Evolutionary conservation across 345 rosid species (phyloP).

Genomic region (Gossypium mustelinum): DNA sequence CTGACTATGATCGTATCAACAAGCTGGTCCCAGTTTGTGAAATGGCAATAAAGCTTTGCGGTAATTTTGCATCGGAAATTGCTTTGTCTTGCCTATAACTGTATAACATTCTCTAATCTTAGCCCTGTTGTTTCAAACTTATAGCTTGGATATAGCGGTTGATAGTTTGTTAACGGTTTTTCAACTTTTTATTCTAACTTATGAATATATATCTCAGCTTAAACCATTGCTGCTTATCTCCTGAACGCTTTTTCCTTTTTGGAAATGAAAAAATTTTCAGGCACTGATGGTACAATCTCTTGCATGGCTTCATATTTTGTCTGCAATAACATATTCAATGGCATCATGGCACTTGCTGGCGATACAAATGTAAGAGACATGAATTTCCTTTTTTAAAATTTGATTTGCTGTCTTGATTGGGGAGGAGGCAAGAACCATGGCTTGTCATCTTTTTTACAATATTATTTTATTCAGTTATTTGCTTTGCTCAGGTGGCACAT

Average conservation of each 20-base stretch:
- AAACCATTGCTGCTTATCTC: background rate
- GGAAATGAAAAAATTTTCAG: conserved; percentile 33
- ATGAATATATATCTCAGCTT: background rate
- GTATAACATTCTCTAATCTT: background rate
- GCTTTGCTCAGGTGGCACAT: background rate
- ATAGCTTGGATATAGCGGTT: conserved; percentile 35
- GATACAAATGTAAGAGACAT: conserved; percentile 61
- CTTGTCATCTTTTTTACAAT: background rate
- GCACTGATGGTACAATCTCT: conserved; percentile 88
- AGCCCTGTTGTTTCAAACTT: background rate
- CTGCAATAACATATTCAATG: conserved; percentile 78
- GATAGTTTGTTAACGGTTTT: background rate
- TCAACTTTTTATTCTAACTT: background rate
- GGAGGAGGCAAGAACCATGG: background rate
- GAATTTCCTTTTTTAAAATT: background rate
- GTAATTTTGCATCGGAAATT: conserved; percentile 24
- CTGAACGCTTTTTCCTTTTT: background rate
- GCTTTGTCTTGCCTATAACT: background rate
- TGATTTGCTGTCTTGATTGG: background rate
- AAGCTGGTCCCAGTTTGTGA: conserved; percentile 88
- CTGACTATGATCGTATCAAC: conserved; percentile 58
- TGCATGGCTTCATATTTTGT: conserved; percentile 94
- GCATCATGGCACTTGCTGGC: conserved; percentile 61
- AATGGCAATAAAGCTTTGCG: conserved; percentile 85
- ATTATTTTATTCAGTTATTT: background rate